These are phyloP conservation scores for Coelastrella sp. DNA, from an alignment of 139 green algal species.

Conservation along the genomic window DNA sequence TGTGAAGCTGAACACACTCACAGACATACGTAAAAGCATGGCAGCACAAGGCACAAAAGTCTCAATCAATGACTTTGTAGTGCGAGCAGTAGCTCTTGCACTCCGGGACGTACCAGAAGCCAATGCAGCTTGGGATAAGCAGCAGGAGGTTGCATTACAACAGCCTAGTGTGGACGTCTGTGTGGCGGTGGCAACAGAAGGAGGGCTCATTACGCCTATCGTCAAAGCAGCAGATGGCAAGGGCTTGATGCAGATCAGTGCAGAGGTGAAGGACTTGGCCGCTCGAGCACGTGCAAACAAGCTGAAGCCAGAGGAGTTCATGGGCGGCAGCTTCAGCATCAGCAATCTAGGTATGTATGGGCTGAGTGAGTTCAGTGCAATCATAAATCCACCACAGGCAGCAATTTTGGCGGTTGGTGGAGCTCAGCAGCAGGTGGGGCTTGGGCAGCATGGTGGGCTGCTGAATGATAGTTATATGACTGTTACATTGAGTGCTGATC, in stretches of 20 bases:
- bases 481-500: conserved; percentile 89
- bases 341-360: conserved; percentile 96
- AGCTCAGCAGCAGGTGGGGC: conserved; percentile 62
- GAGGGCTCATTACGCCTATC: conserved; percentile 94
- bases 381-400: conserved; percentile 95
- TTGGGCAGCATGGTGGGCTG: background rate
- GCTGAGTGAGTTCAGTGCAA: conserved; percentile 89
- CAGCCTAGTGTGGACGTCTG: conserved; percentile 75
- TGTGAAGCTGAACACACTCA: conserved; percentile 73
- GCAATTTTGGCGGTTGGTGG: conserved; percentile 85
- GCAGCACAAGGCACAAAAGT: conserved; percentile 70
- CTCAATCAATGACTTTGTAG: conserved; percentile 95
- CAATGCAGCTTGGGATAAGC: conserved; percentile 66
- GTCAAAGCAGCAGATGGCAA: conserved; percentile 79
- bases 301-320: conserved; percentile 95
- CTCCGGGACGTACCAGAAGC: conserved; percentile 83
- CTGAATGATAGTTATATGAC: conserved; percentile 72
- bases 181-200: conserved; percentile 90
- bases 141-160: conserved; percentile 52
- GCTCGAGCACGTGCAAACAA: conserved; percentile 82
- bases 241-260: conserved; percentile 50
- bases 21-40: conserved; percentile 68
- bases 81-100: conserved; percentile 88
- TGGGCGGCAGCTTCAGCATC: conserved; percentile 89
- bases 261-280: conserved; percentile 83